Conservation (phyloP, 75 land plant genomes). For the Ceratopteris richardii region DNA sequence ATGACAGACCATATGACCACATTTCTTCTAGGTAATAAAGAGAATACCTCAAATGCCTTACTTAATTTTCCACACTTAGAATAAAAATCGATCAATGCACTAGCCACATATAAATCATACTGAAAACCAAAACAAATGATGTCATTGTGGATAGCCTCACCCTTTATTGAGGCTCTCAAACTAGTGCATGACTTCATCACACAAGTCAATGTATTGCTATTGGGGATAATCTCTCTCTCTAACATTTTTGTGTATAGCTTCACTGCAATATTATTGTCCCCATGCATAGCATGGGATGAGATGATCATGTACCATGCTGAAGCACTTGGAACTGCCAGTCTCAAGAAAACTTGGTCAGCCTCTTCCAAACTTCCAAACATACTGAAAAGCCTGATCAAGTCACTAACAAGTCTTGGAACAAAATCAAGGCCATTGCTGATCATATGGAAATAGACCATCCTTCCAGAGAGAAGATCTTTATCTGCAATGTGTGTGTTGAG, state of each 20-base stretch:
- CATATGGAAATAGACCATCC: too few species aligned
- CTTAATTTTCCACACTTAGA: slow-evolving; percentile 42
- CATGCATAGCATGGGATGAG: slow-evolving; percentile 13
- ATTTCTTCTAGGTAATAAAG: slow-evolving; percentile 34
- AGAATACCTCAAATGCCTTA: slow-evolving; percentile 34
- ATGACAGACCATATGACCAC: slow-evolving; percentile 60
- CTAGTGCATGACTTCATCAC: slow-evolving; percentile 35
- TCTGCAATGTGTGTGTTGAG: too few species aligned
- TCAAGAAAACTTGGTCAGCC: too few species aligned
- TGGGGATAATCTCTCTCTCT: slow-evolving; percentile 13
- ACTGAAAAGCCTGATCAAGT: too few species aligned
- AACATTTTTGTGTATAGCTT: slow-evolving; percentile 23
- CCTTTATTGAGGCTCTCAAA: slow-evolving; percentile 25
- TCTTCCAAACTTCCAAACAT: too few species aligned
- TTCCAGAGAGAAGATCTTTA: too few species aligned
- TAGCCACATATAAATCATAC: slow-evolving; percentile 35
- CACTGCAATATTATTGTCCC: slow-evolving; percentile 23
- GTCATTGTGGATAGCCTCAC: slow-evolving; percentile 37
- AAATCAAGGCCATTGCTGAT: too few species aligned
- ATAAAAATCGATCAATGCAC: slow-evolving; percentile 47
- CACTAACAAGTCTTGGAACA: too few species aligned
- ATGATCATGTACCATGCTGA: too few species aligned
- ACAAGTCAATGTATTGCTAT: slow-evolving; percentile 35
- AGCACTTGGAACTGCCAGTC: too few species aligned
- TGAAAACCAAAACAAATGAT: slow-evolving; percentile 22